These are phyloP conservation scores for Gossypium stocksii DNA, from an alignment of 345 rosid species.

Conservation along the genomic window DNA sequence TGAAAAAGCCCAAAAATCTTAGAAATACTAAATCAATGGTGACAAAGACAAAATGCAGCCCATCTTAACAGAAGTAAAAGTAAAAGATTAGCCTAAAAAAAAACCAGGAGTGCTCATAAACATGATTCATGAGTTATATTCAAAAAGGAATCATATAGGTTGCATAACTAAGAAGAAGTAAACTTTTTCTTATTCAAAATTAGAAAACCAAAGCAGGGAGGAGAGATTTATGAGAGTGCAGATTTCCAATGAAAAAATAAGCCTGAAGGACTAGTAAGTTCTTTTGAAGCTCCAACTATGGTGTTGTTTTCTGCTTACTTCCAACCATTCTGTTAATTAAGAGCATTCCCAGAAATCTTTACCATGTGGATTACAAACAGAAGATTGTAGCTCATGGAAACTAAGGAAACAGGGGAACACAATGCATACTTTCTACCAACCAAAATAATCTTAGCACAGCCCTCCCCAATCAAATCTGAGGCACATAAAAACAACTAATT, in stretches of 20 bases:
- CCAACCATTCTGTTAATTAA: neutral
- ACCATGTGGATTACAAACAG: neutral
- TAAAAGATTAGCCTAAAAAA: neutral
- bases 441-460: neutral
- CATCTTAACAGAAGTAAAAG: neutral
- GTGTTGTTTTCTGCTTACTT: neutral
- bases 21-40: neutral
- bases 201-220: neutral
- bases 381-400: neutral
- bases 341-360: neutral
- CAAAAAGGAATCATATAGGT: neutral
- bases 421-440: neutral
- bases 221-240: neutral
- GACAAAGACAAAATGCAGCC: neutral
- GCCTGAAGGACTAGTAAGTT: neutral
- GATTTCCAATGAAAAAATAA: neutral
- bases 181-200: neutral
- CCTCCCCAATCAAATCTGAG: neutral
- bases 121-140: neutral
- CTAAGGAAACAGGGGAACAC: neutral
- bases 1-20: neutral
- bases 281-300: neutral
- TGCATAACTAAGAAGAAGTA: neutral
- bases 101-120: neutral
- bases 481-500: conserved; percentile 9